These are phyloP conservation scores for Penicillium paxilli DNA, from an alignment of 495 filamentous ascomycete species.

Conservation along the genomic window DNA sequence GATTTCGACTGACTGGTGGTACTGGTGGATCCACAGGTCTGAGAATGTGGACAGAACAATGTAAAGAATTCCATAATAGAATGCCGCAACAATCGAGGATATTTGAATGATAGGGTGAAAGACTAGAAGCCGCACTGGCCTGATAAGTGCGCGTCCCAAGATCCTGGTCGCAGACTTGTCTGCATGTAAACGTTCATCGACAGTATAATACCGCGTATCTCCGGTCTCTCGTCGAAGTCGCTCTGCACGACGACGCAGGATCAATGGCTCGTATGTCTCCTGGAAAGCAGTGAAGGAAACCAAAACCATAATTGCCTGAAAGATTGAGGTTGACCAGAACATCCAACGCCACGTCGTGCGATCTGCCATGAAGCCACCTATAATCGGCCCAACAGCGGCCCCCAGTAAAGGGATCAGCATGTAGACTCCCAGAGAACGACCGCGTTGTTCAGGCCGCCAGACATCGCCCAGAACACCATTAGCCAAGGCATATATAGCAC, in stretches of 20 bases:
- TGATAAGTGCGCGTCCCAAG: conserved; percentile 36
- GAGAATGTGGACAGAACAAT: conserved; percentile 64
- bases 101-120: conserved; percentile 56
- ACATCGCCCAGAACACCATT: conserved; percentile 44
- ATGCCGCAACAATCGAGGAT: conserved; percentile 55
- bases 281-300: conserved; percentile 35
- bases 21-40: conserved; percentile 50
- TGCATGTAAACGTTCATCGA: conserved; percentile 7
- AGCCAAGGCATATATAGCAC: conserved; percentile 38
- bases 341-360: conserved; percentile 60
- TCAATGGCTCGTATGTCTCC: conserved; percentile 60
- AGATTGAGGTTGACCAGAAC: conserved; percentile 42
- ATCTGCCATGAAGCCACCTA: conserved; percentile 53
- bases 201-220: conserved; percentile 35
- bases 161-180: conserved; percentile 7
- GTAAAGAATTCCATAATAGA: conserved; percentile 66
- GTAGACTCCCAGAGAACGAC: conserved; percentile 54
- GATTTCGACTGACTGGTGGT: conserved; percentile 52
- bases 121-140: conserved; percentile 47
- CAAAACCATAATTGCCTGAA: conserved; percentile 21
- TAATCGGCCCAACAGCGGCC: conserved; percentile 52
- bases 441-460: conserved; percentile 50
- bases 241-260: conserved; percentile 53
- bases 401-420: conserved; percentile 56
- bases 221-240: conserved; percentile 57